Base-by-base conservation (phyloP, 768 basidiomycete species). In the Auriscalpium microsporum region DNA sequence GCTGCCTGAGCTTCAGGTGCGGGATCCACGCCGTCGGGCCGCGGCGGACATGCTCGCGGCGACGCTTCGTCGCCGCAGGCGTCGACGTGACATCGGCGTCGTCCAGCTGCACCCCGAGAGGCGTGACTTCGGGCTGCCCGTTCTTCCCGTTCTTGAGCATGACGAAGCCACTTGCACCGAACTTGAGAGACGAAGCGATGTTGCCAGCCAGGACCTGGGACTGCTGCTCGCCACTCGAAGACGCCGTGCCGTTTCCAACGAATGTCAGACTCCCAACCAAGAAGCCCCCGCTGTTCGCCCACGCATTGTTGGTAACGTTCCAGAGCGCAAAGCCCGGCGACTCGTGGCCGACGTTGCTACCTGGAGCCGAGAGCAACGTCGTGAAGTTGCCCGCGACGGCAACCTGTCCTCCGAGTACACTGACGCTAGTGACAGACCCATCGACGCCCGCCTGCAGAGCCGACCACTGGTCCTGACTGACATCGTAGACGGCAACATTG, bases 381-480 rank as follows among this genome's bases (percentile, higher is more conserved):
- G 84, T 83, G 68, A 95, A 95, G 67, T 83, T 87, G 13, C 94
- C 94, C 1, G 80, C 79, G 3, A 90, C 77, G 44, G 84, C 75
- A 10, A 95, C 56, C 54, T 79, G 78, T 16, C 71, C 70, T 49
- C 76, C 69, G 17, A 69, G 65, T 33, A 84, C 58, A 19, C 72
- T 71, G 19, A 99, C 72, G 35, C 75, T 78, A 6, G 76, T 72
- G n/a, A 97, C 92, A 2, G 64, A 62, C 1, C 93, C 93, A 55
- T 94, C 75, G 10, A 95, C 74, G 40, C 94, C 94, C 54, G 79
- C 84, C 8, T 73, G 79, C 3, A 96, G 71, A 1, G 86, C 55
- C 13, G 68, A 70, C 94, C 94, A 97, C 10, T 76, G 64, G 56
- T 84, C 78, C 34, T 73, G 74, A 51, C 71, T 63, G 10, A 91